Base-by-base conservation (phyloP, 106 monocot genomes). In the Alisma plantagoaquatica region DNA sequence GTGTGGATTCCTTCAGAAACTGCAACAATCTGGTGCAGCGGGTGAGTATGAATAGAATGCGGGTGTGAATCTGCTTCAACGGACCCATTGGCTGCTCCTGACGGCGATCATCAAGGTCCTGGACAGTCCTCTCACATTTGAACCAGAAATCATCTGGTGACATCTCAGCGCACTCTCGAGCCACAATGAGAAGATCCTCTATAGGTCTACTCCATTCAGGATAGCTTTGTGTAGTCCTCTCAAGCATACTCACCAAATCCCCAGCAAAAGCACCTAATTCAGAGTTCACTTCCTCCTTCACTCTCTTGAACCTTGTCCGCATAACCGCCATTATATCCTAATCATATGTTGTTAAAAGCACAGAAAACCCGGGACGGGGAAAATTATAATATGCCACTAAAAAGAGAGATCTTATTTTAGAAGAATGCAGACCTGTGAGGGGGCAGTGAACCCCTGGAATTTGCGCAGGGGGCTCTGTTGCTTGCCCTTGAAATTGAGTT, bases 51-150 rank as follows among this genome's bases (percentile, higher is more conserved):
- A 92, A 92, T 52, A 92, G 73, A 78, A 92, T 92, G 25, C 85
- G 77, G 9, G 91, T 92, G 53, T 86, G 78, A 28, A 92, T 77
- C 73, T 86, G 85, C 57, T 92, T 92, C 22, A 92, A 62, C 15
- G 79, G 75, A 21, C 91, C 91, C 77, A 78, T 82, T 14, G 85
- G 70, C 19, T 78, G 73, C 16, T 81, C 75, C 67, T 92, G 91
- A 23, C 91, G 85, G 8, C 75, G 81, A 59, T 92, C 91, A 73
- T 92, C 91, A 53, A 92, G 70, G 67, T 92, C 91, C 64, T 92
- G 91, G 62, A 92, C 91, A 33, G 86, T 92, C 23, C 86, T 82
- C 73, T 92, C 91, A 76, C 91, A 92, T 53, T 92, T 85, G 29
- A 92, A 73, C 91, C 91, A 92, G 43, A 92, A 92, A 20, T 92